Evolutionary conservation across 2,329 filamentous ascomycete species (phyloP), one percentile per base, ranked within the genome.

Genomic region (Tolypocladium ophioglossoides): DNA sequence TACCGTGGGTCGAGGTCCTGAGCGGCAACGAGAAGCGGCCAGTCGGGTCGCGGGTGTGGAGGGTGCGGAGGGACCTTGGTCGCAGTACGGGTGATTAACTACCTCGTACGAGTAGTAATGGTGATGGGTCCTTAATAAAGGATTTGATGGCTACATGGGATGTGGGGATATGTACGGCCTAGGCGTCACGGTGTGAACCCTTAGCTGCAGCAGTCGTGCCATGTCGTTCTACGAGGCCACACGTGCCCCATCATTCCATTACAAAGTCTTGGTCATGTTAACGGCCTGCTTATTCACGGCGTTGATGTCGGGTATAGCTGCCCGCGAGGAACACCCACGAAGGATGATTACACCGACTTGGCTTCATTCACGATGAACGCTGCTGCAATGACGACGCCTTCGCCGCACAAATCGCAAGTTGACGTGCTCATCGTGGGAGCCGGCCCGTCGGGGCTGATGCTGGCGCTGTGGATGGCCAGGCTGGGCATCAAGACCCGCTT

Each of bases 41-140:
- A 5, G 74, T 77, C 12, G 83, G 83, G 16, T 82, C 80, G 4
- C 75, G 75, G 51, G 80, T 83, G 11, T 86, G 82, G 82, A 76
- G 82, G 57, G 83, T 86, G 12, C 74, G 83, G 55, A 78, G 83
- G 59, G 82, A 86, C 65, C 66, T 86, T 8, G 83, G 83, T 10
- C 72, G 73, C 41, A 65, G 61, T 24, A 51, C 57, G 3, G 64
- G 64, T 24, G 66, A 67, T 51, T 63, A 63, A 35, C 18, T 20
- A 16, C 44, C 27, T n/a, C n/a, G n/a, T n/a, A n/a, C n/a, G n/a
- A n/a, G n/a, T 3, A 6, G 1, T 20, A 20, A 9, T 11, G 18
- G 18, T 50, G 38, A 54, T n/a, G 27, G 40, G 3, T 20, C 44
- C 44, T 34, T 30, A 1, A 20, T 34, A 14, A 14, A 18, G 18